These are phyloP conservation scores for Pholiota molesta DNA, from an alignment of 768 basidiomycete genomes.

Conservation along the genomic window DNA sequence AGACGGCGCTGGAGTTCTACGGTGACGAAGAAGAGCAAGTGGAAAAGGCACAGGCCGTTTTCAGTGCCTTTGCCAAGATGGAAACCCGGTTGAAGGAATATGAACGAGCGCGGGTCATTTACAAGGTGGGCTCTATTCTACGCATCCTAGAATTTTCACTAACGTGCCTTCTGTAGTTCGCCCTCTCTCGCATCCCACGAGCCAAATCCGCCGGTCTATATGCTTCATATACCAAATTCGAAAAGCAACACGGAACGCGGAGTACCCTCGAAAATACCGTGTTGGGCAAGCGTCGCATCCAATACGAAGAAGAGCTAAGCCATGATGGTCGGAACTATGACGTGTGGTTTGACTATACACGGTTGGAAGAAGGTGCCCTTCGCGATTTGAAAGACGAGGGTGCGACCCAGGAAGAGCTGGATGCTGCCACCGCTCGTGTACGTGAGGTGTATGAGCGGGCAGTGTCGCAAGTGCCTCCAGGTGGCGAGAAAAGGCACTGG, in stretches of 20 bases:
- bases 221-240: conserved; percentile 94
- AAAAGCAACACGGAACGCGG: conserved; percentile 95
- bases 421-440: conserved; percentile 64
- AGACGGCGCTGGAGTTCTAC: conserved; percentile 88
- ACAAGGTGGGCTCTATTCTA: conserved; percentile 64
- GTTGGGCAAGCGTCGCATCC: conserved; percentile 95
- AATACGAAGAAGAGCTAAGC: conserved; percentile 94
- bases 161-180: conserved; percentile 62
- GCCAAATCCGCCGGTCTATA: conserved; percentile 90
- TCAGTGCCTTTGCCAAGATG: conserved; percentile 95
- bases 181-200: conserved; percentile 88
- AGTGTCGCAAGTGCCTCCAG: conserved; percentile 94
- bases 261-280: conserved; percentile 91
- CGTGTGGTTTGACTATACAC: conserved; percentile 96
- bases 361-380: conserved; percentile 89
- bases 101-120: conserved; percentile 95
- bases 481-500: conserved; percentile 91
- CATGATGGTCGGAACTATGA: conserved; percentile 96
- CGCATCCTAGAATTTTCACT: neutral
- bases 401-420: conserved; percentile 68
- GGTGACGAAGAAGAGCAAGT: conserved; percentile 88
- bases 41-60: conserved; percentile 96
- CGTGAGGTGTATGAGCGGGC: conserved; percentile 96
- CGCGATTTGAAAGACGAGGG: conserved; percentile 77
- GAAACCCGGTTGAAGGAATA: conserved; percentile 95